Evolutionary conservation across 1,284 basidiomycete genomes (phyloP), one percentile per base, ranked within the genome.

Genomic region (Stereum hirsutum): DNA sequence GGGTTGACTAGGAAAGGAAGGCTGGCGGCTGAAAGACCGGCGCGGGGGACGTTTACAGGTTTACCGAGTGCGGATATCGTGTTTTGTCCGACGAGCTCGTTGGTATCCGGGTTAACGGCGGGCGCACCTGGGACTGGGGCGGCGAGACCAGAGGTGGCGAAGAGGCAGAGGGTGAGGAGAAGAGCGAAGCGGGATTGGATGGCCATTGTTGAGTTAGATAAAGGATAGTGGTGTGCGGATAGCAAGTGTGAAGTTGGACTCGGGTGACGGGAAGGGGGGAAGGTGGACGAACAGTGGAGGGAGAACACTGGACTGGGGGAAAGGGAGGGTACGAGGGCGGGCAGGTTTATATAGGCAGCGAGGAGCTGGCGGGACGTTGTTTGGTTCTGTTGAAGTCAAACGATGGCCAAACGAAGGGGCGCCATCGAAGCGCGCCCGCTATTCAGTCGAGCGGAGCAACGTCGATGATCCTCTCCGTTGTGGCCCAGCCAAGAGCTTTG

Each of bases 151-250:
- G 41, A 26, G 25, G 44, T 35, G 4, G 46, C 15, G 37, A 39
- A 42, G 33, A 49, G 47, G 12, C 48, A 41, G 25, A 48, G 26
- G 25, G 46, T 46, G 28, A 48, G 37, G 32, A 48, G 35, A 24
- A 48, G 46, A 38, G 39, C 15, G 15, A 47, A 48, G 47, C 41
- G 39, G 43, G 46, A 12, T 36, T 48, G 21, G 20, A 41, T 34
- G 36, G 47, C 15, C 28, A 12, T 17, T n/a, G 35, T 36, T n/a
- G 14, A 12, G 35, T 15, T 6, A 20, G 17, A 20, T 15, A 36
- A 12, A 36, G 2, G 20, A 20, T n/a, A n/a, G n/a, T n/a, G n/a
- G n/a, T n/a, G n/a, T n/a, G n/a, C n/a, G n/a, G n/a, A n/a, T n/a
- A n/a, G n/a, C n/a, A n/a, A n/a, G n/a, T n/a, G n/a, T n/a, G n/a